Evolutionary conservation across 495 filamentous ascomycete species (phyloP), one percentile per base, ranked within the genome.

Genomic region (Hamigera avellanea): DNA sequence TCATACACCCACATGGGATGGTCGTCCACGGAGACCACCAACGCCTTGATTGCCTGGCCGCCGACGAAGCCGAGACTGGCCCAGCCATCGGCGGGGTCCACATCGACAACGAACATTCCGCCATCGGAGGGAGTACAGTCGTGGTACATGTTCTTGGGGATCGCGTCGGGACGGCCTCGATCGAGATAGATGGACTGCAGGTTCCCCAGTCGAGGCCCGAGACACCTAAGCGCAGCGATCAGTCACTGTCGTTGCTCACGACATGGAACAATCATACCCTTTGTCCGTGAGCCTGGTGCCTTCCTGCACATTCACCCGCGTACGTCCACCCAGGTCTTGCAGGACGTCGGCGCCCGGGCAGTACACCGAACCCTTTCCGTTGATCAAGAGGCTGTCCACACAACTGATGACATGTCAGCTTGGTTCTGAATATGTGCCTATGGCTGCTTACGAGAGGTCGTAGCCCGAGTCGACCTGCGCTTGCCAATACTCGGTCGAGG

Each of bases 331-430:
- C 25, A 26, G 0, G 26, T 23, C 29, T 13, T 41, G 39, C 7
- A 64, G 43, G 8, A 55, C 40, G 6, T 43, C 48, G 15, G 52
- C 43, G 1, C 48, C 26, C 33, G 42, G 47, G 40, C 66, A 69
- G 32, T 57, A 39, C 3, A 62, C 56, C 18, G 38, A 41, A 6
- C 66, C 67, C 47, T 62, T 59, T n/a, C 67, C 64, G 36, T 71
- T 69, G 39, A 71, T 44, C 3, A 71, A 48, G 10, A 69, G 42
- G 17, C 54, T 55, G 33, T 69, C 63, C 12, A 51, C 51, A 46
- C 58, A 56, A 16, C 41, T 48, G 25, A n/a, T n/a, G n/a, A n/a
- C n/a, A n/a, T n/a, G n/a, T n/a, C n/a, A n/a, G n/a, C n/a, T n/a
- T n/a, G n/a, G n/a, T n/a, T n/a, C n/a, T n/a, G n/a, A n/a, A n/a